Conservation (phyloP, 192 early-diverging fungal genomes). For the Coemansia sp. region DNA sequence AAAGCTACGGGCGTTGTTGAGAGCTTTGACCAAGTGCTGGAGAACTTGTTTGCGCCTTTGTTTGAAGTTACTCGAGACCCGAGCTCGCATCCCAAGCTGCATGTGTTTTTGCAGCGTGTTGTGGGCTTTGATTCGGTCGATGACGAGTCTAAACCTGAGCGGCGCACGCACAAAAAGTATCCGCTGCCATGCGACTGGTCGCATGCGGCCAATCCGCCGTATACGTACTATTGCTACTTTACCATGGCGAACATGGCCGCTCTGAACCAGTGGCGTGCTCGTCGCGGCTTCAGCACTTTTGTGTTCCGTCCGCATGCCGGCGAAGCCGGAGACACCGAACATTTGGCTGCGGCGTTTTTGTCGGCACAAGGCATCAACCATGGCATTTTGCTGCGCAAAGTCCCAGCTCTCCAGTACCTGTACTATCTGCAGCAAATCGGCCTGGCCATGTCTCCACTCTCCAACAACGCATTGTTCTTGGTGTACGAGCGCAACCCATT, state of each 20-base stretch:
- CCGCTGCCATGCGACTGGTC: conserved; percentile 65
- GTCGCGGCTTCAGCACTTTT: conserved; percentile 86
- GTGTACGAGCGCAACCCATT: conserved; percentile 93
- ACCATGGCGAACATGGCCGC: conserved; percentile 84
- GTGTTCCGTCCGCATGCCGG: conserved; percentile 91
- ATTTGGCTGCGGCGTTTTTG: conserved; percentile 85
- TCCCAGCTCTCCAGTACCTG: conserved; percentile 91
- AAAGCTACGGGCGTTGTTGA: conserved; percentile 61
- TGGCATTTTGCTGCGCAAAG: conserved; percentile 90
- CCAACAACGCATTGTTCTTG: conserved; percentile 94
- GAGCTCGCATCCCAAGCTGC: conserved; percentile 80
- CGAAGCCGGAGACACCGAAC: conserved; percentile 94
- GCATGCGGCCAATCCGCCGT: conserved; percentile 76
- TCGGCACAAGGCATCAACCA: conserved; percentile 86
- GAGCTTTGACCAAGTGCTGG: conserved; percentile 76
- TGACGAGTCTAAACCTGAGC: conserved; percentile 89
- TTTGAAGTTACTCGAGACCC: conserved; percentile 92
- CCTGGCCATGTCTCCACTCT: conserved; percentile 94
- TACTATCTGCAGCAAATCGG: conserved; percentile 95
- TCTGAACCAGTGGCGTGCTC: conserved; percentile 75
- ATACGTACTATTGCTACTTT: conserved; percentile 92
- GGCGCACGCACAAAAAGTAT: conserved; percentile 80
- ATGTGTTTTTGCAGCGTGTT: conserved; percentile 91
- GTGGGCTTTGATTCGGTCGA: conserved; percentile 94
- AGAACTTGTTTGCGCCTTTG: conserved; percentile 83